These are phyloP conservation scores for Pachyrhizus erosus DNA, from an alignment of 306 rosid genomes.

Conservation along the genomic window DNA sequence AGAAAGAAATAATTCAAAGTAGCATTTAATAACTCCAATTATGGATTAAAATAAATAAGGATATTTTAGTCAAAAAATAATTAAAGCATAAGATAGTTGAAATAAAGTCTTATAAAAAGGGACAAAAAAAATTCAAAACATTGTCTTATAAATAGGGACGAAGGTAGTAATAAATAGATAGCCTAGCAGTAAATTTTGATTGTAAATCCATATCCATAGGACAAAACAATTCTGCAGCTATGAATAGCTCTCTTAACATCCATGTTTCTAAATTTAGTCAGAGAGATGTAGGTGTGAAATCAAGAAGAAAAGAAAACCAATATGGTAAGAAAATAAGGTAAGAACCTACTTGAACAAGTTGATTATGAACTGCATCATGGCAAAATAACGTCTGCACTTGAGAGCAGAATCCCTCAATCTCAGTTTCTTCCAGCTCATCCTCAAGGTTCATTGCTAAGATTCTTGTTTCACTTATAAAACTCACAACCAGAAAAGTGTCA, in stretches of 20 bases:
- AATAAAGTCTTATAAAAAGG: too few species aligned
- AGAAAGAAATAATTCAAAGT: too few species aligned
- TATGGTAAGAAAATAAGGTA: slow-evolving; percentile 9
- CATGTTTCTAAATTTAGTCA: slow-evolving; percentile 14
- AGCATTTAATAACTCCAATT: too few species aligned
- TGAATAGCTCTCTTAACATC: neutral
- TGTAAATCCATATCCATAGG: neutral
- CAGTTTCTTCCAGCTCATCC: slow-evolving; percentile 96
- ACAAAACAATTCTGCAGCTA: neutral
- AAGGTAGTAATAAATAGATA: slow-evolving; percentile 13
- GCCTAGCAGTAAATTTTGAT: slow-evolving; percentile 11
- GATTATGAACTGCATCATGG: slow-evolving; percentile 90
- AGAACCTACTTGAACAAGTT: slow-evolving; percentile 90
- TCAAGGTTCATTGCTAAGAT: slow-evolving; percentile 97
- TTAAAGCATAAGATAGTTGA: too few species aligned
- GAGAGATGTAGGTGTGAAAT: slow-evolving; percentile 18
- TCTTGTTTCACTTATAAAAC: slow-evolving; percentile 95
- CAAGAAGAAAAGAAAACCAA: slow-evolving; percentile 31
- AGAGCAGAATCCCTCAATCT: slow-evolving; percentile 93
- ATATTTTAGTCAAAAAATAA: too few species aligned
- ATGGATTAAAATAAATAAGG: too few species aligned
- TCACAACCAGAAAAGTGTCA: slow-evolving; percentile 92
- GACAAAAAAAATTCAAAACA: too few species aligned
- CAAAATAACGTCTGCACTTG: slow-evolving; percentile 95
- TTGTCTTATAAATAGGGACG: too few species aligned